These are phyloP conservation scores for Fraxinus cuspidata DNA, from an alignment of 257 asterid genomes.

Conservation along the genomic window DNA sequence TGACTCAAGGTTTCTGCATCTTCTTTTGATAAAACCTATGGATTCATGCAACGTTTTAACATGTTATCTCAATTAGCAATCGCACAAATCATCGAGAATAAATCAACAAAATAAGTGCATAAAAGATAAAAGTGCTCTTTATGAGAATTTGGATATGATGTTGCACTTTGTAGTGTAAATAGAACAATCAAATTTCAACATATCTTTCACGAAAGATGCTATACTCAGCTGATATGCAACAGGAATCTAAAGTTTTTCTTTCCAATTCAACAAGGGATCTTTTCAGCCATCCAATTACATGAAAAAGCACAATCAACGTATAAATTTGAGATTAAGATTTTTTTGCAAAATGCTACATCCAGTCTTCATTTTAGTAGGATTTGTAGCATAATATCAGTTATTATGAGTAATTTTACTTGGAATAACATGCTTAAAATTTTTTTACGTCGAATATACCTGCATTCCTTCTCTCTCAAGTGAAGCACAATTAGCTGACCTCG, in stretches of 20 bases:
- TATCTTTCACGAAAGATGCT: no score
- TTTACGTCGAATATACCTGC: constrained; percentile 56
- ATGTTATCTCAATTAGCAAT: not conserved
- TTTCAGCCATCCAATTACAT: not conserved
- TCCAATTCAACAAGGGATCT: no score
- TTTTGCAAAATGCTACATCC: not conserved
- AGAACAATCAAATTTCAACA: not conserved
- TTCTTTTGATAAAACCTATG: constrained; percentile 66
- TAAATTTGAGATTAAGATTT: not conserved
- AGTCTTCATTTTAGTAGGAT: not conserved
- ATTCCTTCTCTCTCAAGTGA: constrained; percentile 72
- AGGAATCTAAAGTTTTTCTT: no score
- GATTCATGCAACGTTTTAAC: constrained; percentile 1
- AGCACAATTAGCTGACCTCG: constrained; percentile 68
- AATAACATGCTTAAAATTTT: not conserved
- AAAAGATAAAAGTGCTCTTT: not conserved
- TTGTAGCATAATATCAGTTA: not conserved
- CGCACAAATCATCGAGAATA: not conserved
- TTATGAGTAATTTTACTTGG: not conserved
- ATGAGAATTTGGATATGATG: not conserved
- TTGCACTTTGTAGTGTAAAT: not conserved
- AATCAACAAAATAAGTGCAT: not conserved
- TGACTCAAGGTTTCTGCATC: constrained; percentile 61
- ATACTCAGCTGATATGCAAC: no score
- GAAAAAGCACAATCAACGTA: not conserved